Evolutionary conservation across 768 basidiomycete species (phyloP), one percentile per base, ranked within the genome.

Genomic region (Russula emetica): DNA sequence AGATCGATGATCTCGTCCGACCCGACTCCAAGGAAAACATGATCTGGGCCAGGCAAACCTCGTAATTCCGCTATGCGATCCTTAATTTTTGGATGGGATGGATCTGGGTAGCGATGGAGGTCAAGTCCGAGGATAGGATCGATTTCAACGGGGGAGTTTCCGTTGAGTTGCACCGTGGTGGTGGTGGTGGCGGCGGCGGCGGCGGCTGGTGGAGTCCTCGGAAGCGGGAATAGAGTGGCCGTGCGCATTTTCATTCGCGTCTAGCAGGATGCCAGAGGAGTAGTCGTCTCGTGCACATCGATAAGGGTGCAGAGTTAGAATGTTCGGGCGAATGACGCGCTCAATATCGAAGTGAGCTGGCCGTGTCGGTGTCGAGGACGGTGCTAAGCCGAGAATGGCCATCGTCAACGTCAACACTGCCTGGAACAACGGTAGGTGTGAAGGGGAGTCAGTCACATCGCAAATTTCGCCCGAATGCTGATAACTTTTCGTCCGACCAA

Each of bases 281-380:
- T 97, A 99, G 77, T 99, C 96, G 71, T 99, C 96, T 53, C 97
- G 81, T 0, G 97, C 97, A 70, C 94, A 98, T 34, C 95, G 86
- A 75, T 99, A 98, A 0, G 97, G 97, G 54, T 87, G 85, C 16
- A 99, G 79, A 0, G 91, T 77, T 54, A 97, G 88, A 70, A 99
- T 95, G 72, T 98, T 99, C 2, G 92, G 88, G n/a, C 95, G 83
- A 69, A 98, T 90, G 60, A 91, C 88, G 38, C 78, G 75, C 75
- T 91, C 86, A 62, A 98, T 86, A 70, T 85, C 78, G 71, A 97
- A 98, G 75, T 97, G 95, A 2, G 84, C 73, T 0, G 95, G 93
- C 42, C 81, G 79, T 20, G 76, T 70, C 10, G 81, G 76, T 18
- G 71, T 68, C 1, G 71, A 67, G 10, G 82, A 78, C 0, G 79